phyloP scores from a whole-genome alignment of 306 rosid genomes.

The Hippophae rhamnoides region DNA sequence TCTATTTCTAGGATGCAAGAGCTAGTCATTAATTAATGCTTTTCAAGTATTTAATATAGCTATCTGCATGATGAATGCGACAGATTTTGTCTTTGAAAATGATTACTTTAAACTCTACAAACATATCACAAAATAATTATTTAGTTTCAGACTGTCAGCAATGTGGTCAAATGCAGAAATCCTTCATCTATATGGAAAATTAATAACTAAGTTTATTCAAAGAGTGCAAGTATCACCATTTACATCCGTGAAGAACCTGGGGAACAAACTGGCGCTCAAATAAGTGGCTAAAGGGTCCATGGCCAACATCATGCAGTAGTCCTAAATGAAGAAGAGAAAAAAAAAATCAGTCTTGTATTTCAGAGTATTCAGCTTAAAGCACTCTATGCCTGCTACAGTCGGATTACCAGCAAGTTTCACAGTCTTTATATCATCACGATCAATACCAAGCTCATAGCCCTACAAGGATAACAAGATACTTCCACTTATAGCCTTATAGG shows the following conservation, averaged over 20 bases:
- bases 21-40: too few relatives aligned
- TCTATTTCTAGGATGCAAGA: too few relatives aligned
- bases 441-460: slow-evolving; percentile 84
- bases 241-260: slow-evolving; percentile 32
- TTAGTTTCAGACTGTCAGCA: neutral
- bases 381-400: slow-evolving; percentile 13
- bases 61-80: too few relatives aligned
- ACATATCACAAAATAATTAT: too few relatives aligned
- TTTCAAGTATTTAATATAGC: too few relatives aligned
- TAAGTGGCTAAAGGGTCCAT: slow-evolving; percentile 92
- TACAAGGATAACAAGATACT: slow-evolving; percentile 26
- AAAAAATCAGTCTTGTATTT: slow-evolving; percentile 11
- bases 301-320: slow-evolving; percentile 92
- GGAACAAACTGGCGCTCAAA: slow-evolving; percentile 80
- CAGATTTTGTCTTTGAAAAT: too few relatives aligned
- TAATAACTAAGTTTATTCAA: slow-evolving; percentile 9
- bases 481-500: slow-evolving; percentile 1
- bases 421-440: slow-evolving; percentile 56
- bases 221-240: slow-evolving; percentile 36
- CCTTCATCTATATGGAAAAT: slow-evolving; percentile 1
- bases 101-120: too few relatives aligned
- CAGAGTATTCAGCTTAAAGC: slow-evolving; percentile 14
- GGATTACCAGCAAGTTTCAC: slow-evolving; percentile 83
- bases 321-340: slow-evolving; percentile 36
- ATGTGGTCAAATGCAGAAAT: slow-evolving; percentile 20